Evolutionary conservation across 495 filamentous ascomycete genomes (phyloP), one percentile per base, ranked within the genome.

Genomic region (Aspergillus incahuasiensis): DNA sequence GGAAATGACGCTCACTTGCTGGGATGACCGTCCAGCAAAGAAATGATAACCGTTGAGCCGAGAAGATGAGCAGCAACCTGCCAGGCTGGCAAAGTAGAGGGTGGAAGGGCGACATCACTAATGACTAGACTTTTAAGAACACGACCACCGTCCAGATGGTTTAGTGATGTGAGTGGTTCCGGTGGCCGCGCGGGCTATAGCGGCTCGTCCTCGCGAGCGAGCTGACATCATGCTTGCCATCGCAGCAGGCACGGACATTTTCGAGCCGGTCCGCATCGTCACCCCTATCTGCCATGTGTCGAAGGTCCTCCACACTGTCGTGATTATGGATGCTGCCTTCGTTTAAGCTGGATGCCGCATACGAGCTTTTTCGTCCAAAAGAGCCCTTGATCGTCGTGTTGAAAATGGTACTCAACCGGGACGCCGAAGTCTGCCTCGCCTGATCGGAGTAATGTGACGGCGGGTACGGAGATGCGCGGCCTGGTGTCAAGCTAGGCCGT

Each of bases 241-340:
- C 94, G 71, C 94, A 98, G 74, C 94, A 98, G 50, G 91, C 92
- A 67, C 94, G 80, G 46, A 98, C 94, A 66, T 98, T 96, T 74
- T 96, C 95, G 60, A 98, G 77, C 54, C 85, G 76, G 63, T 91
- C 89, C 15, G 82, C 73, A 55, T 88, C 86, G 47, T 78, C 73
- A 60, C 95, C 89, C 54, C 76, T 72, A 64, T 90, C 87, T 59
- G 90, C 86, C 48, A 86, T 83, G 52, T 83, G 78, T 54, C 88
- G 77, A 30, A 96, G 62, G 64, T 96, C 90, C 60, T 95, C 91
- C 6, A 84, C 84, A 57, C 87, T 91, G 62, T 92, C 87, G 50
- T 84, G 82, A 13, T 59, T 67, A 21, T 83, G 81, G 35, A 89
- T 80, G 62, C 80, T 86, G 42, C 82, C 82, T 52, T 89, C 81